phyloP scores from a whole-genome alignment of 352 stramenopile species.

The Phytophthora syringae region DNA sequence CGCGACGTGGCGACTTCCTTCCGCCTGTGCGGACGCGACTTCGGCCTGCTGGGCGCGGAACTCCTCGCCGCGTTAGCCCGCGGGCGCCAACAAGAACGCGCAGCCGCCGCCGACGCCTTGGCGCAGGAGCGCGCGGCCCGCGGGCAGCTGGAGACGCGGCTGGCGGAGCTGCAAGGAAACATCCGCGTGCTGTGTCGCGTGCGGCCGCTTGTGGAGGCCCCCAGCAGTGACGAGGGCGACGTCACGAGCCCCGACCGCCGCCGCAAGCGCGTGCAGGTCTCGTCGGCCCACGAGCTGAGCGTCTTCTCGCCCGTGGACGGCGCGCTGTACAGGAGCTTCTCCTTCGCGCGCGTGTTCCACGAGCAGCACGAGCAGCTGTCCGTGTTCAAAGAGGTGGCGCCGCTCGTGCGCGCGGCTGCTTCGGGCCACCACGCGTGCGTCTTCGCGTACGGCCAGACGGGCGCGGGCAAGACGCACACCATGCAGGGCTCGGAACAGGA shows the following conservation, averaged over 20 bases:
- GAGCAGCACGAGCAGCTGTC: conserved; percentile 83
- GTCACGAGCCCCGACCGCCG: conserved; percentile 20
- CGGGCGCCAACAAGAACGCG: conserved; percentile 23
- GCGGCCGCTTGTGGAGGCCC: conserved; percentile 40
- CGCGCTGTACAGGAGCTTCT: conserved; percentile 80
- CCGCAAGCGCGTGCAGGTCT: conserved; percentile 39
- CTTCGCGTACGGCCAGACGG: conserved; percentile 95
- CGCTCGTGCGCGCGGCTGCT: conserved; percentile 87
- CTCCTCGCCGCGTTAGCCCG: conserved; percentile 55
- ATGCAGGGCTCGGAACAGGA: conserved; percentile 48
- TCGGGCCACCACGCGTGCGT: conserved; percentile 95
- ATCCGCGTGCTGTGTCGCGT: conserved; percentile 88
- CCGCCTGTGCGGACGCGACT: conserved; percentile 74
- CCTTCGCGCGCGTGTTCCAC: conserved; percentile 86
- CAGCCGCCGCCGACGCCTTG: conserved; percentile 42
- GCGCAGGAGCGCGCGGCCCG: conserved; percentile 59
- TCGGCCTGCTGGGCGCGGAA: conserved; percentile 67
- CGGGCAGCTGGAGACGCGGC: conserved; percentile 50
- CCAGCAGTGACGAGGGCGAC: conserved; percentile 37
- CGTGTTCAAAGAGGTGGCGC: conserved; percentile 93
- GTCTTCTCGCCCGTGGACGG: conserved; percentile 51
- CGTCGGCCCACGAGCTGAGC: conserved; percentile 41
- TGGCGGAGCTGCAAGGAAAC: conserved; percentile 57
- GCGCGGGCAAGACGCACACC: conserved; percentile 44
- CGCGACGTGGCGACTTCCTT: conserved; percentile 74